Evolutionary conservation across 2,329 filamentous ascomycete species (phyloP), one percentile per base, ranked within the genome.

Genomic region (Cryphonectria radicalis): DNA sequence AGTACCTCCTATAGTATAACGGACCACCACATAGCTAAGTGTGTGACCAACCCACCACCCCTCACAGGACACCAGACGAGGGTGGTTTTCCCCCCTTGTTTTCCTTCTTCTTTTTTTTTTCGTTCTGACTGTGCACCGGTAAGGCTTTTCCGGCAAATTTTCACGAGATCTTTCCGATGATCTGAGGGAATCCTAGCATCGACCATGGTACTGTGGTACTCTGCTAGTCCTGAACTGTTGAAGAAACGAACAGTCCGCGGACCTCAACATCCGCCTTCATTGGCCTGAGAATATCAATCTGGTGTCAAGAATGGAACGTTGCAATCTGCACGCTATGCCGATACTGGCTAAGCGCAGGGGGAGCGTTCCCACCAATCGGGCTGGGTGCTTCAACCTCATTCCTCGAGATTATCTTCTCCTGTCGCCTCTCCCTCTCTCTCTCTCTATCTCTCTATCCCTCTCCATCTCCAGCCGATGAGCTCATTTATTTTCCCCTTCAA

Each of bases 81-180:
- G n/a, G 10, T 35, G n/a, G 13, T 63, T 40, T 40, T 22, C 4
- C 22, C 37, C 37, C 37, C 37, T 40, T 13, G 8, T 14, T 63
- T 40, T 40, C 10, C 11, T 7, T 42, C 2, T 35, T 35, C 13
- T 57, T 10, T 8, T 8, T 14, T n/a, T 32, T n/a, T 32, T 59
- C 13, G 43, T 59, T 17, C 17, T 40, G 35, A 25, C 32, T 25
- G 19, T 42, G 22, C 7, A 80, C 78, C 77, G 78, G 67, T 64
- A 70, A 66, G 50, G 70, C 70, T 70, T 66, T 28, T n/a, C 35
- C 32, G 59, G 59, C 35, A 62, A 40, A 40, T n/a, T 62, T 40
- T 50, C 13, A 17, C 55, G 28, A 65, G 43, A 65, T 42, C 55
- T 63, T 62, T 63, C 63, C 59, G 63, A 35, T 57, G 63, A 66